Base-by-base conservation (phyloP, 2,329 filamentous ascomycete species). In the Botrytis cinerea region DNA sequence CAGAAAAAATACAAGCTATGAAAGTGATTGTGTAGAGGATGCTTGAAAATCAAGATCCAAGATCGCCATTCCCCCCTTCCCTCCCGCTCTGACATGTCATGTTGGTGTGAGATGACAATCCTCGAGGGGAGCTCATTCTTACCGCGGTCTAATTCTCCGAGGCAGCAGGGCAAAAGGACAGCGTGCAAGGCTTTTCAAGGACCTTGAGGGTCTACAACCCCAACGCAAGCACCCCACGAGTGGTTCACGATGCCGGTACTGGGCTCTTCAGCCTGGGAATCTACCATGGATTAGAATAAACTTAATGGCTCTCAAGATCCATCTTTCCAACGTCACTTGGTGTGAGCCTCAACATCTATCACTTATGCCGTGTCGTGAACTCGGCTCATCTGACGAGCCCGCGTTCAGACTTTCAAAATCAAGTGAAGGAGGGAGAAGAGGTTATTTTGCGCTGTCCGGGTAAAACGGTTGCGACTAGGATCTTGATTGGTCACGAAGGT, bases 171-270 rank as follows among this genome's bases (percentile, higher is more conserved):
- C 60, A 72, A 67, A 46, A 67, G 70, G 70, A 38, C 70, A 72
- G 10, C 54, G 71, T 69, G 62, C 71, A 72, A 72, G 71, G 71
- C 70, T 59, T 18, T 72, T 51, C 20, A 68, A 72, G 43, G 71
- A 71, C 75, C 77, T 75, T 76, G 75, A 79, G 76, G 76, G 76
- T 76, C 73, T 61, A 76, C 67, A 61, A 74, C 71, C 62, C 62
- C 72, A 70, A 60, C 68, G 54, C 70, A 67, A 61, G 61, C 69
- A 70, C 77, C 77, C 77, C 78, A 76, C 77, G 78, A 78, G 77
- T 77, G 74, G 76, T 77, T 79, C 76, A 77, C 78, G 77, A 78
- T 77, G 75, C 77, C 75, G 75, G 74, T 67, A 59, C 73, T 74
- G 73, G 48, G 66, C 76, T 75, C 64, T 70, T 70, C 72, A 71